Conservation (phyloP, 352 stramenopile genomes). For the Globisporangium carolinianum region DNA sequence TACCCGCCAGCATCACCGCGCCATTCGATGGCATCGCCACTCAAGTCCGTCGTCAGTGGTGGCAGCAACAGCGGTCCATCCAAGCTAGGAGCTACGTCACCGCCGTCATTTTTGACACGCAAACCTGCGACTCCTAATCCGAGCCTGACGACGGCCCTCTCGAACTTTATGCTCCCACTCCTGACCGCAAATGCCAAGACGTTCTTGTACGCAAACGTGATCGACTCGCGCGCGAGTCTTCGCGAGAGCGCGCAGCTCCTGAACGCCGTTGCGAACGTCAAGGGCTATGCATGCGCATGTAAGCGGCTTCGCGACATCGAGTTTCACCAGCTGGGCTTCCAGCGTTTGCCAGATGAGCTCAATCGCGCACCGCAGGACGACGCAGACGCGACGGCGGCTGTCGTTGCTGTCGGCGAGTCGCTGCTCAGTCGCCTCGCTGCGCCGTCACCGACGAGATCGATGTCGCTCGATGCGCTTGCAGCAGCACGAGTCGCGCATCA, state of each 20-base stretch:
- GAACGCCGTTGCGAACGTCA: conserved; percentile 56
- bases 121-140: conserved; percentile 1
- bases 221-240: conserved; percentile 59
- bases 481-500: background rate
- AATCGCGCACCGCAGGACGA: background rate
- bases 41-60: background rate
- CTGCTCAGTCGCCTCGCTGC: conserved; percentile 26
- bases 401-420: conserved; percentile 21
- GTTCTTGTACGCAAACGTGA: conserved; percentile 63
- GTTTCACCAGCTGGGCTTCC: conserved; percentile 46
- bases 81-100: background rate
- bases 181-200: conserved; percentile 52
- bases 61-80: background rate
- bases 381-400: conserved; percentile 19
- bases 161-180: conserved; percentile 58
- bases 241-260: conserved; percentile 56
- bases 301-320: conserved; percentile 37
- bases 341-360: conserved; percentile 18
- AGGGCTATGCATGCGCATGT: conserved; percentile 46
- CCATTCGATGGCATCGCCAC: conserved; percentile 3
- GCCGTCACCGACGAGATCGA: conserved; percentile 4
- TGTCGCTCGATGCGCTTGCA: background rate
- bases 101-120: background rate
- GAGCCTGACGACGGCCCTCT: conserved; percentile 25
- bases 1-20: conserved; percentile 13